Evolutionary conservation across 257 asterid species (phyloP).

Genomic region (Solanum bukasovii): DNA sequence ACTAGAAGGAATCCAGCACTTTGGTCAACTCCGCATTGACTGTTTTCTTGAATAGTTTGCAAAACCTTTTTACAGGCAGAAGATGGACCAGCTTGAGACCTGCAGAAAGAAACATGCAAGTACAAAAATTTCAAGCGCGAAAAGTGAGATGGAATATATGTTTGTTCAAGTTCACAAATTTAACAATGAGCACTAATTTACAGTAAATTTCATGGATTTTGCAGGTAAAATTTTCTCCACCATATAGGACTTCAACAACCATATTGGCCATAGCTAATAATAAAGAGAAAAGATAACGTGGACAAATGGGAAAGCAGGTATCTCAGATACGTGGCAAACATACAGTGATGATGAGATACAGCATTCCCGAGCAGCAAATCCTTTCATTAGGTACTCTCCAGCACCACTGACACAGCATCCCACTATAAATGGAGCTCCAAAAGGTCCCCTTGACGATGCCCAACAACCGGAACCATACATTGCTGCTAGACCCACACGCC

Average conservation of each 20-base stretch:
- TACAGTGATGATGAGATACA: slow-evolving; percentile 17
- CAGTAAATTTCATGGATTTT: not conserved
- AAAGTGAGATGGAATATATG: not conserved
- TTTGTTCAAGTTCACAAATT: not conserved
- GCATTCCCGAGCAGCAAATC: slow-evolving; percentile 81
- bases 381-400: slow-evolving; percentile 87
- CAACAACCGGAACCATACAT: slow-evolving; percentile 92
- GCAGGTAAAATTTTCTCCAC: not conserved
- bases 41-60: slow-evolving; percentile 23
- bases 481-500: slow-evolving; percentile 95
- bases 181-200: not conserved
- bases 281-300: not conserved
- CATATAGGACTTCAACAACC: not conserved
- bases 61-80: slow-evolving; percentile 63
- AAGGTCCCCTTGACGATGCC: slow-evolving; percentile 61
- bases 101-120: slow-evolving; percentile 6
- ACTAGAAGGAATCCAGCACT: slow-evolving; percentile 79
- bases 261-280: not conserved
- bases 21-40: slow-evolving; percentile 25
- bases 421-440: slow-evolving; percentile 43
- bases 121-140: not conserved
- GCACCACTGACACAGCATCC: slow-evolving; percentile 97
- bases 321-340: not conserved
- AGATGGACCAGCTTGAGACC: slow-evolving; percentile 76
- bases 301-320: not conserved